Percentiles rank a stretch among this genome's conserved stretches.
Conservation (phyloP, 2,329 filamentous ascomycete species). For the Ophiocordyceps camponoti-floridani region DNA sequence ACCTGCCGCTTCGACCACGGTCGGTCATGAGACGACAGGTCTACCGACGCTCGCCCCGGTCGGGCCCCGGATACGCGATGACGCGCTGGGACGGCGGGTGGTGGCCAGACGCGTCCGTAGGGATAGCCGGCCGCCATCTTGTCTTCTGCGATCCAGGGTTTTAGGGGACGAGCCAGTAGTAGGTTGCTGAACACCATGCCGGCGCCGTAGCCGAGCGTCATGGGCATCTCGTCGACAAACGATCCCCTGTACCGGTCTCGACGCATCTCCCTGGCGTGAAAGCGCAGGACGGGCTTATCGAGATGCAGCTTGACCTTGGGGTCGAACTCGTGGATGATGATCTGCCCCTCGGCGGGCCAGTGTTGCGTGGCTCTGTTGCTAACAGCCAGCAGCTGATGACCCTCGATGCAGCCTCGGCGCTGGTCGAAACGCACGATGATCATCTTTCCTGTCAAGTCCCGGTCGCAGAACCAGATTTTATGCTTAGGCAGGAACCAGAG, state of each 20-base stretch:
- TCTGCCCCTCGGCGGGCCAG: conserved; percentile 47
- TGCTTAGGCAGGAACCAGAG: conserved; percentile 70
- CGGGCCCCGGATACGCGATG: conserved; percentile 27
- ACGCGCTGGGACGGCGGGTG: conserved; percentile 46
- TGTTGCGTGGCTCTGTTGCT: conserved; percentile 33
- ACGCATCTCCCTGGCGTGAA: conserved; percentile 17
- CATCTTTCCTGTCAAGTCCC: conserved; percentile 53
- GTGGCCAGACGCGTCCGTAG: conserved; percentile 55
- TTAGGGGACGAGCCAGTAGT: conserved; percentile 39
- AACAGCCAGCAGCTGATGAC: conserved; percentile 55
- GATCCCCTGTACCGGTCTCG: conserved; percentile 13
- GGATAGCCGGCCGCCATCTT: conserved; percentile 15
- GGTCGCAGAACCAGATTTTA: conserved; percentile 77
- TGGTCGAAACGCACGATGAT: conserved; percentile 64
- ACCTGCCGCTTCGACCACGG: conserved; percentile 38
- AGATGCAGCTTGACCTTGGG: conserved; percentile 55
- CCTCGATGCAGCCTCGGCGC: conserved; percentile 58
- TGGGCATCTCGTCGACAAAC: conserved; percentile 32
- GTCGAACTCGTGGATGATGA: conserved; percentile 55
- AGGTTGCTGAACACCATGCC: conserved; percentile 47
- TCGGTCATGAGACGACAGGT: conserved; percentile 11
- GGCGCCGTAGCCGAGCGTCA: conserved; percentile 26
- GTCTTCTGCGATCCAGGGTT: conserved; percentile 16
- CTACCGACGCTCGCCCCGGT: conserved; percentile 7
- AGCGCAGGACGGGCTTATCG: conserved; percentile 51